Percentiles rank a stretch among this genome's conserved stretches.
These are phyloP conservation scores for Saccharomycopsis sp. DNA, from an alignment of 805 yeast species.

Conservation along the genomic window DNA sequence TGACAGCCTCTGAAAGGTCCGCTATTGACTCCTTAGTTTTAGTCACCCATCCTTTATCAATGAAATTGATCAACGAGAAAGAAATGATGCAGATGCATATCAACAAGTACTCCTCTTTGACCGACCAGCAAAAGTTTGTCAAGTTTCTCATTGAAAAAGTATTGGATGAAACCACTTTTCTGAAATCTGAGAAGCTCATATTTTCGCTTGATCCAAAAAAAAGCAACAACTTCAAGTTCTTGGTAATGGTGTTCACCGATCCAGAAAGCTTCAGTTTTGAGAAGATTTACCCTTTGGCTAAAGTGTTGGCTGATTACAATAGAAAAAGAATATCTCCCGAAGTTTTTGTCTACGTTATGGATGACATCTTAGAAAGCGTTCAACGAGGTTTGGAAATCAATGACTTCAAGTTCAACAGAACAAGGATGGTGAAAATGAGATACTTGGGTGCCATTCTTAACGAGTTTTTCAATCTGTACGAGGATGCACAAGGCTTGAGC, in stretches of 20 bases:
- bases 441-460: conserved; percentile 32
- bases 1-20: too few species aligned
- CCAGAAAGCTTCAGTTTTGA: conserved; percentile 58
- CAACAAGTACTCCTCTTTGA: not conserved
- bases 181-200: conserved; percentile 31
- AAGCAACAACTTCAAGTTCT: conserved; percentile 25
- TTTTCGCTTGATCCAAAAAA: conserved; percentile 27
- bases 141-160: conserved; percentile 44
- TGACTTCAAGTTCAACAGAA: conserved; percentile 49
- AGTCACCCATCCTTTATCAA: conserved; percentile 46
- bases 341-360: conserved; percentile 43
- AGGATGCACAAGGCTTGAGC: not conserved
- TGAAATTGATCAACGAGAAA: conserved; percentile 29
- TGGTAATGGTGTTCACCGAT: conserved; percentile 36
- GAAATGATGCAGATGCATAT: conserved; percentile 16
- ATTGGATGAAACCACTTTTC: conserved; percentile 31
- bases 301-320: conserved; percentile 32
- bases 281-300: conserved; percentile 41
- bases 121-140: conserved; percentile 42
- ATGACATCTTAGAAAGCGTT: conserved; percentile 55
- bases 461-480: not conserved
- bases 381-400: conserved; percentile 57
- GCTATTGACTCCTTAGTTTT: too few species aligned
- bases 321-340: conserved; percentile 27
- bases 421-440: conserved; percentile 50